Percentiles rank a stretch among this genome's conserved stretches.
phyloP scores from a whole-genome alignment of 139 green algal genomes.

The Coelastrella sp. region DNA sequence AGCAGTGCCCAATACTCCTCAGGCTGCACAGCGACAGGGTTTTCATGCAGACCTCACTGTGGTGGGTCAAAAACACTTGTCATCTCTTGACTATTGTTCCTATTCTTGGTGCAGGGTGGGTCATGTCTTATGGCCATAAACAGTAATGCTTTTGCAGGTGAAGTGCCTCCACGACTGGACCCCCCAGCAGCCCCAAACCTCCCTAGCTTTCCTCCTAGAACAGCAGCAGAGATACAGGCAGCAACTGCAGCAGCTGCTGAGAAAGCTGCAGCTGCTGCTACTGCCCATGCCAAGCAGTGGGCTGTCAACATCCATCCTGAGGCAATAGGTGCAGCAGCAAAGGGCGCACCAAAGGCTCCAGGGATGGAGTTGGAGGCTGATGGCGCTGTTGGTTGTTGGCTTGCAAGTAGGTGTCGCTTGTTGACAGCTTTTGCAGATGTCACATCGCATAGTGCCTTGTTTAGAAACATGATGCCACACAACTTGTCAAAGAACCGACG shows the following conservation, averaged over 20 bases:
- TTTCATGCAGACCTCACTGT: too few relatives aligned
- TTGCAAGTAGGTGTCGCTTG: neutral
- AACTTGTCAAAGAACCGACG: too few relatives aligned
- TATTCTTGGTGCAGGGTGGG: conserved; percentile 57
- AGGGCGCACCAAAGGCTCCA: conserved; percentile 34
- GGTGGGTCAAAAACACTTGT: too few relatives aligned
- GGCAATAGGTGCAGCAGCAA: conserved; percentile 37
- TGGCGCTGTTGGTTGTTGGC: conserved; percentile 35
- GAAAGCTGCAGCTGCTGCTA: conserved; percentile 50
- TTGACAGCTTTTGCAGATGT: neutral
- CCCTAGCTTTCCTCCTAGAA: neutral
- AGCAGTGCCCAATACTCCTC: too few relatives aligned
- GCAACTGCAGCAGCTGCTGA: conserved; percentile 40
- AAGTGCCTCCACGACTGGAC: conserved; percentile 60
- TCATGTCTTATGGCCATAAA: conserved; percentile 67
- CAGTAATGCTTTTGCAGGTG: conserved; percentile 54
- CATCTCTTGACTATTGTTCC: neutral
- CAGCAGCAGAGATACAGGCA: conserved; percentile 24
- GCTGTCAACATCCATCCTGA: conserved; percentile 72
- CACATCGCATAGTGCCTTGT: too few relatives aligned
- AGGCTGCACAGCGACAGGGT: too few relatives aligned
- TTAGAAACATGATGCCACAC: too few relatives aligned
- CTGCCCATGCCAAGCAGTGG: conserved; percentile 60
- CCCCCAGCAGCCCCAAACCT: neutral
- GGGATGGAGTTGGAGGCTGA: conserved; percentile 58